Percentiles rank a stretch among this genome's conserved stretches.
Evolutionary conservation across 2,329 filamentous ascomycete genomes (phyloP).

Genomic region (Fusarium acutatum): DNA sequence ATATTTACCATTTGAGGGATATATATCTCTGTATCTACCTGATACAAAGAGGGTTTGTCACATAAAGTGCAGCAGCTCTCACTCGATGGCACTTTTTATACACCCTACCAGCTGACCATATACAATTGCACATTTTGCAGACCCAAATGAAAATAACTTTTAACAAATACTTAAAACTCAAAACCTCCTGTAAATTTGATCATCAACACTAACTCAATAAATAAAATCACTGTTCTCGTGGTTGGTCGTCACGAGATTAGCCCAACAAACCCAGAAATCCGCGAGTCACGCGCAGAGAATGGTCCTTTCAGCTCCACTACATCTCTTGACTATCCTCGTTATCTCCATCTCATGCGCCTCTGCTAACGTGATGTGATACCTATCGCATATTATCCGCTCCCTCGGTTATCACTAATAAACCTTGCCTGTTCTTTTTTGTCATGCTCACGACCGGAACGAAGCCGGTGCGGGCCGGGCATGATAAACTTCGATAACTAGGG

Average conservation of each 20-base stretch:
- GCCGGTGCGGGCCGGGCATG: slow-evolving; percentile 11
- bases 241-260: slow-evolving; percentile 18
- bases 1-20: not conserved
- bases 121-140: not conserved
- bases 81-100: not conserved
- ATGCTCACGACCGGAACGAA: slow-evolving; percentile 13
- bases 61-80: not conserved
- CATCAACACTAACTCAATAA: not conserved
- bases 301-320: slow-evolving; percentile 11
- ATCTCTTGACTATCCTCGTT: slow-evolving; percentile 3
- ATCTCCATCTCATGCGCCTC: slow-evolving; percentile 11
- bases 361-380: slow-evolving; percentile 21
- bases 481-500: not conserved
- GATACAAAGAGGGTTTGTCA: not conserved
- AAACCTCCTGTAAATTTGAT: not conserved
- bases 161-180: not conserved
- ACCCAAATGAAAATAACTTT: not conserved
- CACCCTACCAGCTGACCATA: not conserved
- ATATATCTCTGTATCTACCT: not conserved
- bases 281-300: slow-evolving; percentile 18
- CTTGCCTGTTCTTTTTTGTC: not conserved
- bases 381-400: slow-evolving; percentile 8
- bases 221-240: not conserved
- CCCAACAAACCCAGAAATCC: not conserved
- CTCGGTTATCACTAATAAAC: slow-evolving; percentile 5